These are phyloP conservation scores for Fomes fomentarius DNA, from an alignment of 1,284 basidiomycete genomes.

Conservation along the genomic window DNA sequence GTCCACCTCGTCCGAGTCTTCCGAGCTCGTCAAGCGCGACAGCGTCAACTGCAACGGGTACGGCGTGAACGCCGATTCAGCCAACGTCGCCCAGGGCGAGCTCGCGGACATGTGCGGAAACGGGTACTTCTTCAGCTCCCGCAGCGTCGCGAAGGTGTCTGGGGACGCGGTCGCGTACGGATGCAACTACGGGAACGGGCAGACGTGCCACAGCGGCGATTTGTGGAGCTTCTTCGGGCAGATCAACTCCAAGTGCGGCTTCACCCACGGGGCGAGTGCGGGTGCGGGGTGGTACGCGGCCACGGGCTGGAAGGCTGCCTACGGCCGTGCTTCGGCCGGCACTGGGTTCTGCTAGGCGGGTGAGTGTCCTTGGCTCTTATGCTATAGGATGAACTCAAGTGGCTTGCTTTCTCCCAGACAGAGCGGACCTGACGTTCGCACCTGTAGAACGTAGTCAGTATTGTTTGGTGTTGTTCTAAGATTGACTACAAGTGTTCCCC, in stretches of 20 bases:
- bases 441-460: no score
- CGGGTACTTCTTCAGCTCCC: neutral
- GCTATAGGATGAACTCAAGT: no score
- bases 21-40: neutral
- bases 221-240: neutral
- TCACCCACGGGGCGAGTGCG: neutral
- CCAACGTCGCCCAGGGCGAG: neutral
- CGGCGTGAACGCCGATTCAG: neutral
- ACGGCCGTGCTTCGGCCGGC: neutral
- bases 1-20: neutral
- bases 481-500: no score
- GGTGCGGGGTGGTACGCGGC: neutral
- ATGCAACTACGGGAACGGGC: neutral
- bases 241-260: neutral
- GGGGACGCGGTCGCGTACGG: neutral
- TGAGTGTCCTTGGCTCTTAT: no score
- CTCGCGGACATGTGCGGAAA: neutral
- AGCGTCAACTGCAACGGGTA: neutral
- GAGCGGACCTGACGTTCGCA: no score
- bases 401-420: no score
- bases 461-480: no score
- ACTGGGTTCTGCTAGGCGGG: neutral
- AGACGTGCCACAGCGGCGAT: neutral
- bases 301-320: neutral
- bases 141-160: neutral